Evolutionary conservation across 345 rosid genomes (phyloP).

Genomic region (Cardamine chenopodiifolia): DNA sequence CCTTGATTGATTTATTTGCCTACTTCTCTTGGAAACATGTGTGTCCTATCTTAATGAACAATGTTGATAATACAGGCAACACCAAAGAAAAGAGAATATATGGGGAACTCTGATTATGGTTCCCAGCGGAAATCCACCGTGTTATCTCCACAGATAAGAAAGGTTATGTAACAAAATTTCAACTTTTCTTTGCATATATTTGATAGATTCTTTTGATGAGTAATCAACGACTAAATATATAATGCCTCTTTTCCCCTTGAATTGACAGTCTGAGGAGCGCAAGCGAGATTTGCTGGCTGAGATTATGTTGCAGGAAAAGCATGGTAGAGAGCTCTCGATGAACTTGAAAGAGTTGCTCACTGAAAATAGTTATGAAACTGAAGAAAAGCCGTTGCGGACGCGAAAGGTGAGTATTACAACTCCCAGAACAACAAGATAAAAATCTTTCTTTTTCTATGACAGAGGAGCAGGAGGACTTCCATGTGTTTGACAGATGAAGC

Average conservation of each 20-base stretch:
- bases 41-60: background rate
- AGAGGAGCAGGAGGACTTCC: conserved; percentile 81
- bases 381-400: conserved; percentile 48
- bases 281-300: conserved; percentile 69
- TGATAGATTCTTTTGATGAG: conserved; percentile 1
- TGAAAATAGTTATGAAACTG: conserved; percentile 46
- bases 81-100: conserved; percentile 50
- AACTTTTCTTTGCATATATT: conserved; percentile 25
- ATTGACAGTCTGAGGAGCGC: conserved; percentile 79
- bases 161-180: conserved; percentile 58
- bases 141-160: conserved; percentile 54
- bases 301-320: conserved; percentile 69
- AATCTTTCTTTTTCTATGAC: background rate
- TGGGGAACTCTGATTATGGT: conserved; percentile 39
- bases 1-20: background rate
- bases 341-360: conserved; percentile 62
- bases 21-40: background rate
- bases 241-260: conserved; percentile 21
- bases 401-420: conserved; percentile 56
- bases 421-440: background rate
- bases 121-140: conserved; percentile 46
- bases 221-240: background rate
- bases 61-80: conserved; percentile 54
- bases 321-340: conserved; percentile 62
- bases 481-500: conserved; percentile 82